Evolutionary conservation across 2,329 filamentous ascomycete genomes (phyloP).

Genomic region (Clonostachys chloroleuca): DNA sequence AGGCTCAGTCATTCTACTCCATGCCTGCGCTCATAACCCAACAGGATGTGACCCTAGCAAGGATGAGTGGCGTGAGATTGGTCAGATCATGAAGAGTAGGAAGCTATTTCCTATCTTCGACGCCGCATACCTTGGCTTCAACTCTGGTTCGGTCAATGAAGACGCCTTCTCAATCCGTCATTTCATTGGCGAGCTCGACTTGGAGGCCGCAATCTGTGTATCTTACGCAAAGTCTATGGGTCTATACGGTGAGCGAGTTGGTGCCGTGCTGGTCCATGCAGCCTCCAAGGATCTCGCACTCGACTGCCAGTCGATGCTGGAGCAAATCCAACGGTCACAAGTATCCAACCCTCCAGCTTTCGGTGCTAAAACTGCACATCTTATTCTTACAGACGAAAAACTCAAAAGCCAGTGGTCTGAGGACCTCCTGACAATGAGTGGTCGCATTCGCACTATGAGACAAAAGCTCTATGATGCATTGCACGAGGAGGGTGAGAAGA

Average conservation of each 20-base stretch:
- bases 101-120: constrained; percentile 27
- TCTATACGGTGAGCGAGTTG: constrained; percentile 30
- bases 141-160: constrained; percentile 19
- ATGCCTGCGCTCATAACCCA: constrained; percentile 31
- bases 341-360: constrained; percentile 27
- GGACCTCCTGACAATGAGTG: constrained; percentile 28
- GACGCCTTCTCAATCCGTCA: constrained; percentile 26
- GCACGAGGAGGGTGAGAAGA: neutral
- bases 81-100: constrained; percentile 17
- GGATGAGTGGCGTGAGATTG: constrained; percentile 24
- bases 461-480: constrained; percentile 23
- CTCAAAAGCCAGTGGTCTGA: constrained; percentile 22
- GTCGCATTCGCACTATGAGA: constrained; percentile 26
- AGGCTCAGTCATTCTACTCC: constrained; percentile 21
- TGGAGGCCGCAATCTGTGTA: constrained; percentile 51
- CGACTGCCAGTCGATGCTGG: constrained; percentile 19
- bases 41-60: constrained; percentile 24
- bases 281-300: constrained; percentile 1
- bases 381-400: constrained; percentile 18
- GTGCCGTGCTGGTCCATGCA: constrained; percentile 14
- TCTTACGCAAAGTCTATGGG: constrained; percentile 60
- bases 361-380: constrained; percentile 24
- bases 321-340: constrained; percentile 22
- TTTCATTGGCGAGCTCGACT: constrained; percentile 21
- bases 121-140: constrained; percentile 30